Evolutionary conservation across 495 filamentous ascomycete genomes (phyloP).

Genomic region (Penicillium fimorum): DNA sequence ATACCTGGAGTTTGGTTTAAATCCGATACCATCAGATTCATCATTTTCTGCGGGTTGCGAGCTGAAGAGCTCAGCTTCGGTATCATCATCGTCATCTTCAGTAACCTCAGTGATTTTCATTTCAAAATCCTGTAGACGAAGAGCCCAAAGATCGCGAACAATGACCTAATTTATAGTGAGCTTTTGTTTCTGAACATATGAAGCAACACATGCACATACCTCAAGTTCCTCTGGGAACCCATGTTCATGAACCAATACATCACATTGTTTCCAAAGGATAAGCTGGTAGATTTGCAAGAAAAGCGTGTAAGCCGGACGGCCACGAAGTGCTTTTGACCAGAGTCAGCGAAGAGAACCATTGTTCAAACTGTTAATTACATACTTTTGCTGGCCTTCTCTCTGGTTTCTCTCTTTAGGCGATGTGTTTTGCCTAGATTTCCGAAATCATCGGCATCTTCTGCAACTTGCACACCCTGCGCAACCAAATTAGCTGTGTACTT

Average conservation of each 20-base stretch:
- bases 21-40: conserved; percentile 22
- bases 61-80: conserved; percentile 47
- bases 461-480: conserved; percentile 50
- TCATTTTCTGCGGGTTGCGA: conserved; percentile 45
- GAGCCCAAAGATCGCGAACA: conserved; percentile 67
- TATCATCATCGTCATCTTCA: conserved; percentile 33
- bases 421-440: conserved; percentile 60
- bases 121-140: conserved; percentile 56
- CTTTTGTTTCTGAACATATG: background rate
- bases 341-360: conserved; percentile 3
- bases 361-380: conserved; percentile 12
- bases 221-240: conserved; percentile 64
- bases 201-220: conserved; percentile 34
- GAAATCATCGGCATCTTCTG: conserved; percentile 76
- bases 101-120: conserved; percentile 35
- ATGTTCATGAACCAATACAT: conserved; percentile 59
- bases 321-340: conserved; percentile 46
- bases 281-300: conserved; percentile 83
- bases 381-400: conserved; percentile 52
- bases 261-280: conserved; percentile 73
- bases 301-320: conserved; percentile 66
- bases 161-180: conserved; percentile 37
- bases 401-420: conserved; percentile 52
- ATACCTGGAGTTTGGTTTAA: conserved; percentile 27
- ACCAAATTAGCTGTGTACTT: conserved; percentile 7